Conservation (phyloP, 305 asterid species). For the Rubia balearica region DNA sequence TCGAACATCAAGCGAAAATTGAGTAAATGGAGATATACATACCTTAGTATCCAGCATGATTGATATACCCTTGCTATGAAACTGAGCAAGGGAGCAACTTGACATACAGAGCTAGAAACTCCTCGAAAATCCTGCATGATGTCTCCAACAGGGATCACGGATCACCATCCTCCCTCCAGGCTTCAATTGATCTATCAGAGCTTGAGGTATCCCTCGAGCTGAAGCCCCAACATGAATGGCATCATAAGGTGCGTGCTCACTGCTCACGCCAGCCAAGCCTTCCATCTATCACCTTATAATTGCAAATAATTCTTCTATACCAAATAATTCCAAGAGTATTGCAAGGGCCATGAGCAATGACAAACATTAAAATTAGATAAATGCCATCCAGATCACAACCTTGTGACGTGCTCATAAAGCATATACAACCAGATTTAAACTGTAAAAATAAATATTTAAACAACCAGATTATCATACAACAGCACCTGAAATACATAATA, state of each 20-base stretch:
- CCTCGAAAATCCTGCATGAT: conserved; percentile 55
- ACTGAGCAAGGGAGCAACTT: conserved; percentile 34
- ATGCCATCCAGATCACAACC: too few species aligned
- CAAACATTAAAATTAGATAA: too few species aligned
- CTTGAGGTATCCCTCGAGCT: conserved; percentile 74
- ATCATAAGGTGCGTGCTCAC: conserved; percentile 62
- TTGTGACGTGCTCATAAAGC: neutral
- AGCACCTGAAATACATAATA: neutral
- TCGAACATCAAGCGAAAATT: neutral
- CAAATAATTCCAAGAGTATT: neutral
- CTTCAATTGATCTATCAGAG: conserved; percentile 75
- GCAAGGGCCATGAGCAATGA: neutral
- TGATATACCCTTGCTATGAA: conserved; percentile 68
- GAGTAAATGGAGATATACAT: conserved; percentile 10
- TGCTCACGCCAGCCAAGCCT: conserved; percentile 76
- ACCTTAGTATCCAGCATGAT: conserved; percentile 98
- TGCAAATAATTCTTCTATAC: neutral
- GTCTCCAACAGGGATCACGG: conserved; percentile 88
- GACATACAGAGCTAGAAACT: too few species aligned
- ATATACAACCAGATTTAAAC: neutral
- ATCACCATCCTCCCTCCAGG: conserved; percentile 97
- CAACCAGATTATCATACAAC: too few species aligned
- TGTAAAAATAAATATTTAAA: too few species aligned
- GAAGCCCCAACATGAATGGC: conserved; percentile 99
- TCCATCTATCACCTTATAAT: conserved; percentile 48